These are phyloP conservation scores for Aspergillus jensenii DNA, from an alignment of 2,329 filamentous ascomycete species.

Conservation along the genomic window DNA sequence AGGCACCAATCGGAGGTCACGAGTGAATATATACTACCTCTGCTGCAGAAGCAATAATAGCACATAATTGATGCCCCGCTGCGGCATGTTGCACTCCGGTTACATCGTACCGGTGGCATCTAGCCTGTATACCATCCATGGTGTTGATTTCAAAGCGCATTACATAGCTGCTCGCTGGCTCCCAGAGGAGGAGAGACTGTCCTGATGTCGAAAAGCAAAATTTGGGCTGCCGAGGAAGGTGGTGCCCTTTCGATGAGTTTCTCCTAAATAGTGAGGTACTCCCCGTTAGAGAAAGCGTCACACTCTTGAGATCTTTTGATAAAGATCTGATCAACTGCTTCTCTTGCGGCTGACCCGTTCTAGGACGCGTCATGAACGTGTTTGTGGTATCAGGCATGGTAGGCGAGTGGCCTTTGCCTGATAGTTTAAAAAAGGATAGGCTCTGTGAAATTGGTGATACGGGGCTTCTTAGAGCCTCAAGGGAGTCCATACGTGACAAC, in stretches of 20 bases:
- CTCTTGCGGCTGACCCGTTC: conserved; percentile 12
- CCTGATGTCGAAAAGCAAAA: conserved; percentile 32
- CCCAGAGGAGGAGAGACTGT: conserved; percentile 22
- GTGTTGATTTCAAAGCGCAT: conserved; percentile 30
- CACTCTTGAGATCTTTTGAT: conserved; percentile 21
- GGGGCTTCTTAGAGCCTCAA: conserved; percentile 16
- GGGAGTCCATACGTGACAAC: conserved; percentile 18
- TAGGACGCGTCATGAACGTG: conserved; percentile 8
- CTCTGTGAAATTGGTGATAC: conserved; percentile 14
- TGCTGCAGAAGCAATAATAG: conserved; percentile 27
- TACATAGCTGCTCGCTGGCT: conserved; percentile 20
- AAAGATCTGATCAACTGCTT: conserved; percentile 18
- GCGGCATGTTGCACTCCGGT: conserved; percentile 31
- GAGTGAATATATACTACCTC: conserved; percentile 14
- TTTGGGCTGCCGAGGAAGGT: conserved; percentile 29
- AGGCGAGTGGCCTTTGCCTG: conserved; percentile 14
- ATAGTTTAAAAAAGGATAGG: conserved; percentile 14
- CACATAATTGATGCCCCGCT: conserved; percentile 34
- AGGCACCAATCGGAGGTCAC: background rate
- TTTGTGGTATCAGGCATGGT: conserved; percentile 13
- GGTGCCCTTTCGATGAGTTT: conserved; percentile 19
- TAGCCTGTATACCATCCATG: conserved; percentile 26
- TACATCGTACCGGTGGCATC: conserved; percentile 33
- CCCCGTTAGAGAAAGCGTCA: conserved; percentile 18
- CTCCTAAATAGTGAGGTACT: conserved; percentile 21